phyloP scores from a whole-genome alignment of 306 rosid species.

The Quercus cerris region DNA sequence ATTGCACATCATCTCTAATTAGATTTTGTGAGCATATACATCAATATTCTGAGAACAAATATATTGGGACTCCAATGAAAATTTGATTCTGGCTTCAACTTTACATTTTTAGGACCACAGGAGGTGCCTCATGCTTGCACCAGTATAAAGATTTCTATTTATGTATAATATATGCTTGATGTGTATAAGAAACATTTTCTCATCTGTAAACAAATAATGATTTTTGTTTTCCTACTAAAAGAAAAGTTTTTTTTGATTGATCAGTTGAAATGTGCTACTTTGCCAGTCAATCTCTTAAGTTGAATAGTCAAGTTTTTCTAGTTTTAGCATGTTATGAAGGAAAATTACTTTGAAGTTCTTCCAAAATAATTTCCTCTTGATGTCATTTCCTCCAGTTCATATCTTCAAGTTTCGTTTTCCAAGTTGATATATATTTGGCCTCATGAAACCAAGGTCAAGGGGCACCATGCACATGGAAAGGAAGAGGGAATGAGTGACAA shows the following conservation, averaged over 20 bases:
- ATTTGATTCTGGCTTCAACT: too few relatives aligned
- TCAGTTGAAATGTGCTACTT: neutral
- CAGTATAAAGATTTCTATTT: too few relatives aligned
- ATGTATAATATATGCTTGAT: neutral
- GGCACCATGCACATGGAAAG: neutral
- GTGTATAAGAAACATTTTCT: neutral
- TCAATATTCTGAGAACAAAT: neutral
- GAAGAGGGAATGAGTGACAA: neutral
- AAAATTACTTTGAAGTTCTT: neutral
- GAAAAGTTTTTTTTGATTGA: neutral
- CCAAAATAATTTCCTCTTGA: neutral
- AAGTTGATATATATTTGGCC: slow-evolving; percentile 1
- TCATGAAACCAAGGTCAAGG: neutral
- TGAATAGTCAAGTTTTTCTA: neutral
- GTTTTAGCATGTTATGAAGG: neutral
- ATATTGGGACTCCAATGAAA: neutral
- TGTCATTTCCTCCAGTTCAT: neutral
- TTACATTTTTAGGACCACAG: too few relatives aligned
- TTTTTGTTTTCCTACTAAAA: neutral
- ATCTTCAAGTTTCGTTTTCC: neutral
- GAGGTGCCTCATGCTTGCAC: too few relatives aligned
- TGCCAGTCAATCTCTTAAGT: neutral
- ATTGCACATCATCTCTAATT: slow-evolving; percentile 12
- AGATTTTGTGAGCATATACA: neutral
- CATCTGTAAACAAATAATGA: neutral